Evolutionary conservation across 1,284 basidiomycete genomes (phyloP), one percentile per base, ranked within the genome.

Genomic region (Austroboletus niveus): DNA sequence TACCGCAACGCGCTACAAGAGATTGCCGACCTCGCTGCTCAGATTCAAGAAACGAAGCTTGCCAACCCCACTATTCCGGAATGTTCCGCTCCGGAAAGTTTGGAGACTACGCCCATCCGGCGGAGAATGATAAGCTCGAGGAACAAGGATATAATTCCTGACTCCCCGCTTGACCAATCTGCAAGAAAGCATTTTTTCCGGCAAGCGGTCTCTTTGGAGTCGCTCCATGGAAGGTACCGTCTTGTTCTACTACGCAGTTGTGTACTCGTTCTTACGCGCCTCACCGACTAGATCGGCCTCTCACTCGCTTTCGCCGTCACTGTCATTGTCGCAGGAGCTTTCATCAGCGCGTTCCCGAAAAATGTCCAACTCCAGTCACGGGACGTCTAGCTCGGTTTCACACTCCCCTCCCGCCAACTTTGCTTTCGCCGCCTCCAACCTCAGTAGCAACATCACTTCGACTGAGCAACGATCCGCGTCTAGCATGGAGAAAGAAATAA

Each of bases 281-380:
- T 53, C 48, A 34, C 51, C 27, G 52, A 53, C 46, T 63, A 86
- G 86, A 80, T 89, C 89, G 81, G 82, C 84, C 59, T 90, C 87
- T 75, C 88, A 89, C 75, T 92, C 90, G 67, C 83, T 88, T 61
- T 87, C 85, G 75, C 87, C 89, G 74, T 92, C 89, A 66, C 82
- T 86, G 76, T 94, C 93, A 77, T 85, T 94, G 61, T 94, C 93
- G 75, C 93, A 94, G 91, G 92, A 96, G 82, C 84, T 94, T 59
- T 94, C 88, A 60, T 94, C 85, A 76, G 90, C 79, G 77, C 88
- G 85, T 66, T 92, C 85, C 75, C 88, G 87, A 80, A 88, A 87
- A 76, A 76, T 78, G 64, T 89, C 87, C 58, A 80, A 79, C 58
- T 88, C 85, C 59, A 87, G 84, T 68, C 79, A 84, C 66, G 82